Percentiles rank a stretch among this genome's conserved stretches.
These are phyloP conservation scores for Cystobasidium ongulense DNA, from an alignment of 768 basidiomycete species.

Conservation along the genomic window DNA sequence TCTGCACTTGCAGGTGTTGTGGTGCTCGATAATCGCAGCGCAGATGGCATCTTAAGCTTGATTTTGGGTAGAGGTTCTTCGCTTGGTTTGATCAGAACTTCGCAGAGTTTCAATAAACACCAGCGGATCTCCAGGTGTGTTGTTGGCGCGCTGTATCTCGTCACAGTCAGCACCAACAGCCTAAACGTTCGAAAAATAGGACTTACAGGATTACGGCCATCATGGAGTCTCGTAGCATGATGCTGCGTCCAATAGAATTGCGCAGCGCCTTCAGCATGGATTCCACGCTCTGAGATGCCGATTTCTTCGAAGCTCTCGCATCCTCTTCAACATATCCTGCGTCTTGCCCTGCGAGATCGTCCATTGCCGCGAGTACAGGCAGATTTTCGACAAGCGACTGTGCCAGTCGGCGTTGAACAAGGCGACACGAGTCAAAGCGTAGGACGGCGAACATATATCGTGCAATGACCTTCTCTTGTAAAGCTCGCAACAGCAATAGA, in stretches of 20 bases:
- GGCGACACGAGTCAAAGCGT: conserved; percentile 71
- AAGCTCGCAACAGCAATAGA: conserved; percentile 70
- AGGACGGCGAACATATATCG: conserved; percentile 80
- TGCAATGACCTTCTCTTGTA: conserved; percentile 65
- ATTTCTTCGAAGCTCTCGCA: conserved; percentile 57
- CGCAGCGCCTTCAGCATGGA: conserved; percentile 74
- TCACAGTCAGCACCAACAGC: not conserved
- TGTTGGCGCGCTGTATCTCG: conserved; percentile 56
- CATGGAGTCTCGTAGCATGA: conserved; percentile 29
- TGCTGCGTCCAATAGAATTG: conserved; percentile 77
- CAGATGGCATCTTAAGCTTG: conserved; percentile 61
- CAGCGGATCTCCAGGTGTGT: conserved; percentile 82
- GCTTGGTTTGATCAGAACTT: conserved; percentile 70
- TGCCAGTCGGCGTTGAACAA: conserved; percentile 77
- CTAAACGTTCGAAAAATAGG: not conserved
- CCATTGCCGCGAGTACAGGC: conserved; percentile 74
- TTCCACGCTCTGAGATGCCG: conserved; percentile 53
- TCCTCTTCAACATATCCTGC: conserved; percentile 53
- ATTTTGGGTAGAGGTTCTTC: conserved; percentile 80
- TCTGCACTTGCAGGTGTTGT: conserved; percentile 25
- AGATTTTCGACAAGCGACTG: conserved; percentile 76
- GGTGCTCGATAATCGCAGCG: conserved; percentile 48
- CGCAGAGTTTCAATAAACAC: conserved; percentile 82
- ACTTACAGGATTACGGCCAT: conserved; percentile 31
- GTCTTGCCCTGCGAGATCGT: conserved; percentile 65